Evolutionary conservation across 2,329 filamentous ascomycete species (phyloP), one percentile per base, ranked within the genome.

Genomic region (Tolypocladium endophyticum): DNA sequence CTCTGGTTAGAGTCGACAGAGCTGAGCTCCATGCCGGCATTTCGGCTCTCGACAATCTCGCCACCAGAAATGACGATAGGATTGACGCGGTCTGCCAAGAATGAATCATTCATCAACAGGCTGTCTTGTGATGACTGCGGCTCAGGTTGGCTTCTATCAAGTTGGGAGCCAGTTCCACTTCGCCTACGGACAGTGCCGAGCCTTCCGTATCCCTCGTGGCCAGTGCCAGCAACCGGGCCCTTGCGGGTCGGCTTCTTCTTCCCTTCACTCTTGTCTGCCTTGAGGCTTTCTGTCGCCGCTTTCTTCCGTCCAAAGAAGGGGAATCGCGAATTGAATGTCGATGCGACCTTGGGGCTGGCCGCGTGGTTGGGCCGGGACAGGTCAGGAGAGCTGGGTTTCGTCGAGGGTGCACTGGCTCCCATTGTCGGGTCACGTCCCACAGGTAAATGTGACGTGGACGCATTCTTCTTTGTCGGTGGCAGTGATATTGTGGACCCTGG

Each of bases 161-260:
- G 65, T 61, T 78, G 82, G 9, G 79, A 74, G 25, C 78, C 75
- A 66, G 83, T 87, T 61, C 81, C 83, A 67, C 86, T 90, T 58
- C 87, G 82, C 36, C 87, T 82, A 60, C 86, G 82, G 36, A 77
- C 67, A 6, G 80, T 76, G 3, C 86, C 85, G 59, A 90, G 78
- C 59, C 82, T 82, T 0, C 88, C 88, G 67, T 93, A 92, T 1
- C 88, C 88, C 75, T 97, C 93, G 68, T 97, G 92, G 0, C 93
- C 93, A 43, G 93, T 97, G n/a, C 93, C 93, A 47, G 93, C 93
- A 20, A 83, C 85, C 28, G 93, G 93, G 0, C 93, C 92, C 72
- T 91, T 93, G 35, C 88, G 82, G 30, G 77, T 30, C 3, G 56
- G 54, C 54, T 67, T 70, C 55, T 67, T 67, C 33, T 67, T 66